phyloP scores from a whole-genome alignment of 1,284 basidiomycete species.

The Neolentinus lepideus region DNA sequence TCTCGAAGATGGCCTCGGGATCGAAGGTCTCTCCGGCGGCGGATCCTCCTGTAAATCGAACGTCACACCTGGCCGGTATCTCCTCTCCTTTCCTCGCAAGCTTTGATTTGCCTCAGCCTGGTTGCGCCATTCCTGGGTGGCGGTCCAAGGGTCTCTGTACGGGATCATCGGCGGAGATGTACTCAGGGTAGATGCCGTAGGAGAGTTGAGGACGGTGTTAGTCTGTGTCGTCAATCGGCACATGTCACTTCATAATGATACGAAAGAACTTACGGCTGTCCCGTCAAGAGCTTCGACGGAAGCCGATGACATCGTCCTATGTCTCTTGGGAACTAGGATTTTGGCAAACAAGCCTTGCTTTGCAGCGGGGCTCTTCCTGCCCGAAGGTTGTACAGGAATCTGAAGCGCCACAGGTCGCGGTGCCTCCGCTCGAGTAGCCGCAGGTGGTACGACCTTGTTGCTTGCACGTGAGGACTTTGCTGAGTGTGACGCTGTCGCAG shows the following conservation, averaged over 20 bases:
- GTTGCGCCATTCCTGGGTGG: neutral
- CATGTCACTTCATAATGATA: neutral
- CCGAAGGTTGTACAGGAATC: neutral
- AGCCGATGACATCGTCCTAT: neutral
- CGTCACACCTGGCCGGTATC: neutral
- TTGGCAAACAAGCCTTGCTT: neutral
- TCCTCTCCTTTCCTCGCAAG: neutral
- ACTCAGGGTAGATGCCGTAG: conserved; percentile 2
- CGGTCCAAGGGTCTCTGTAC: neutral
- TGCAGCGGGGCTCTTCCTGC: conserved; percentile 1
- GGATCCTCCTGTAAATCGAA: neutral
- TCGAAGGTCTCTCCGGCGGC: neutral
- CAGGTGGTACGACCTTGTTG: neutral
- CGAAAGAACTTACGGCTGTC: neutral
- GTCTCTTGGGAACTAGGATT: neutral
- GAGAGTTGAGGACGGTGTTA: conserved; percentile 1
- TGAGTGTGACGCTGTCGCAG: neutral
- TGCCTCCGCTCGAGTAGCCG: neutral
- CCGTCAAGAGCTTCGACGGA: neutral
- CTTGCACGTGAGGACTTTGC: neutral
- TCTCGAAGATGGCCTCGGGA: neutral
- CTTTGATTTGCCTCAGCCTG: neutral
- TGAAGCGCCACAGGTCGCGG: neutral
- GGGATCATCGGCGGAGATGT: neutral
- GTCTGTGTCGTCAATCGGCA: neutral